phyloP scores from a whole-genome alignment of 208 protist species.

The Porcisia hertigi region DNA sequence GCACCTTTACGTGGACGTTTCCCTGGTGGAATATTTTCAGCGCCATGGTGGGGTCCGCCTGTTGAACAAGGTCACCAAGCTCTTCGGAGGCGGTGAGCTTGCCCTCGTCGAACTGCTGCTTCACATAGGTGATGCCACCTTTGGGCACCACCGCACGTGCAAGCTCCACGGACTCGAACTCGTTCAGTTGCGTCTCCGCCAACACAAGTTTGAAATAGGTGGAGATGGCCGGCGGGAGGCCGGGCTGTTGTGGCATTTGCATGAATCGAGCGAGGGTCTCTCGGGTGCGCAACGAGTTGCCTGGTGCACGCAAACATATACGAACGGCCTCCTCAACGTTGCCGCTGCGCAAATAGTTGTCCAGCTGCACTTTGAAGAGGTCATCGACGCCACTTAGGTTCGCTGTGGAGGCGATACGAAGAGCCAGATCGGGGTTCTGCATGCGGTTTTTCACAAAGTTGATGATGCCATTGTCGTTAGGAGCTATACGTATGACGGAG shows the following conservation, averaged over 20 bases:
- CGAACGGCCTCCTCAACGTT: slow-evolving; percentile 96
- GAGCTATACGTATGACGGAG: slow-evolving; percentile 88
- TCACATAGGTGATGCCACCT: slow-evolving; percentile 89
- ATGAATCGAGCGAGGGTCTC: slow-evolving; percentile 97
- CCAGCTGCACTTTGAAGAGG: slow-evolving; percentile 96
- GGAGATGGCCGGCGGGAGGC: slow-evolving; percentile 95
- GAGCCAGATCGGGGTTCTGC: slow-evolving; percentile 94
- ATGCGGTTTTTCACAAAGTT: slow-evolving; percentile 95
- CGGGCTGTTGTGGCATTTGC: slow-evolving; percentile 59
- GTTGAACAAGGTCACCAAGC: slow-evolving; percentile 97
- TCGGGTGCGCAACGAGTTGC: slow-evolving; percentile 94
- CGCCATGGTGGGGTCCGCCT: slow-evolving; percentile 91
- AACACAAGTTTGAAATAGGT: slow-evolving; percentile 98
- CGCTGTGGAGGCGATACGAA: slow-evolving; percentile 95
- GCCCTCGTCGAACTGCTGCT: slow-evolving; percentile 98
- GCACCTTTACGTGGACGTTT: slow-evolving; percentile 94
- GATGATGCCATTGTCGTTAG: slow-evolving; percentile 97
- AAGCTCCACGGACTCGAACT: slow-evolving; percentile 98
- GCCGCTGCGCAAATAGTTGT: slow-evolving; percentile 90
- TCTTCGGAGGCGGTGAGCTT: slow-evolving; percentile 98
- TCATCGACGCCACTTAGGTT: slow-evolving; percentile 98
- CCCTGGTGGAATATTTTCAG: slow-evolving; percentile 98
- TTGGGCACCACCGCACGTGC: slow-evolving; percentile 94
- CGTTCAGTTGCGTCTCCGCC: slow-evolving; percentile 96
- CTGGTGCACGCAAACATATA: slow-evolving; percentile 94